Evolutionary conservation across 345 rosid genomes (phyloP).

Genomic region (Excoecaria cochinchinensis): DNA sequence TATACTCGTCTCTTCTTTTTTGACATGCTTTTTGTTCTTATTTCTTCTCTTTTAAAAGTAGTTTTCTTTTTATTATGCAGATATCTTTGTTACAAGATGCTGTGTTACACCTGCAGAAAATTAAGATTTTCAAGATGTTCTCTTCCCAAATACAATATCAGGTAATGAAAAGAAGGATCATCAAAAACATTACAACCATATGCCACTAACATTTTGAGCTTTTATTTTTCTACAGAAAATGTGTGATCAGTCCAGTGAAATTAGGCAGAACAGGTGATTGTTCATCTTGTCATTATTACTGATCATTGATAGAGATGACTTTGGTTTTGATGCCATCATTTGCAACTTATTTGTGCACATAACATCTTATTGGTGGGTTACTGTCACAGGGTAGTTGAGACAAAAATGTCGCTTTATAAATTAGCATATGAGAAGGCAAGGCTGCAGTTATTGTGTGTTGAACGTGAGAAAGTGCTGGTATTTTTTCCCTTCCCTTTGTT

Average conservation of each 20-base stretch:
- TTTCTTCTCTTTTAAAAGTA: neutral
- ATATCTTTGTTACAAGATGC: slow-evolving; percentile 55
- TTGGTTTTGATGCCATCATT: slow-evolving; percentile 6
- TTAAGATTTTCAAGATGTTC: slow-evolving; percentile 48
- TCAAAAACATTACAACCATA: neutral
- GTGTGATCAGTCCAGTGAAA: slow-evolving; percentile 34
- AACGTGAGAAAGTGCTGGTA: slow-evolving; percentile 66
- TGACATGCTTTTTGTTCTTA: neutral
- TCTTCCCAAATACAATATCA: slow-evolving; percentile 61
- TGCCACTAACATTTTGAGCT: slow-evolving; percentile 7
- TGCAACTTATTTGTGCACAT: slow-evolving; percentile 14
- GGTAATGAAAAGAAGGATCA: slow-evolving; percentile 42
- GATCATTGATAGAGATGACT: slow-evolving; percentile 2
- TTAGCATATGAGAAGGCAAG: slow-evolving; percentile 64
- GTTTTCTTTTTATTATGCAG: slow-evolving; percentile 31
- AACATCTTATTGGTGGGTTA: slow-evolving; percentile 25
- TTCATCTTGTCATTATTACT: slow-evolving; percentile 11
- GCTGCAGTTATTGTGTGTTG: slow-evolving; percentile 52
- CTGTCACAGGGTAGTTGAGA: slow-evolving; percentile 61
- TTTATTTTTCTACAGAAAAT: slow-evolving; percentile 37
- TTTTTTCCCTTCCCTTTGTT: slow-evolving; percentile 14
- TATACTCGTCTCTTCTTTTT: slow-evolving; percentile 9
- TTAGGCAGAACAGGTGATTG: slow-evolving; percentile 52
- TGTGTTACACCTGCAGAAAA: slow-evolving; percentile 52
- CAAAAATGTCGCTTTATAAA: slow-evolving; percentile 50